Base-by-base conservation (phyloP, 768 basidiomycete genomes). In the Gymnopilus dilepis region DNA sequence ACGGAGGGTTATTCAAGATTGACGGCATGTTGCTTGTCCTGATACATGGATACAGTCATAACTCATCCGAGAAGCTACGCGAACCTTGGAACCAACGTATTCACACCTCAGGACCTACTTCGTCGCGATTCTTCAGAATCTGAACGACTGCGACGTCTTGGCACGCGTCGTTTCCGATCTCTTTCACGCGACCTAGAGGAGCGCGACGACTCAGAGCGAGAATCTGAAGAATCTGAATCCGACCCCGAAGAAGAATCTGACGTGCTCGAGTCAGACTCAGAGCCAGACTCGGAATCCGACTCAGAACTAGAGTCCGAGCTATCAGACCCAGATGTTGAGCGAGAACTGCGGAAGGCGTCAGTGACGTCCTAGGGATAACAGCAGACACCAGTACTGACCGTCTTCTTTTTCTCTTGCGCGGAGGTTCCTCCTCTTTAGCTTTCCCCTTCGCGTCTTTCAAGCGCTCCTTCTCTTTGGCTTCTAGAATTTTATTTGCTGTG, bases 401-500 rank as follows among this genome's bases (percentile, higher is more conserved):
- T 72, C 69, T 68, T 58, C 69, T 78, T 65, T 76, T 70, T 61
- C 72, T 79, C 65, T 77, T 82, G 69, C 74, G 81, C 59, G 77
- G 72, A 24, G 76, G 71, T 41, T 75, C 67, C 63, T 61, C 74
- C 21, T 68, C 72, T 62, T 72, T 65, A 30, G 72, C 79, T 30
- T 70, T 74, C 62, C 76, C 74, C 58, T 78, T 72, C 28, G 67
- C 78, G 26, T 68, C 74, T 63, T 82, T 82, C 62, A 79, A 78
- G 38, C 92, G 77, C 65, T 88, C 88, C 71, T 90, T 92, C 74
- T 95, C 93, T 69, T 91, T 95, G 21, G 82, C 86, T 69, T 89
- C 90, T 26, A 97, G 71, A 41, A 97, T 95, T 68, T 84, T 86
- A 70, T 95, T 89, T 21, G 95, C 95, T n/a, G 86, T 87, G 1